Evolutionary conservation across 176 grass and related monocot species (phyloP), one percentile per base, ranked within the genome.

Genomic region (Avena insularis): DNA sequence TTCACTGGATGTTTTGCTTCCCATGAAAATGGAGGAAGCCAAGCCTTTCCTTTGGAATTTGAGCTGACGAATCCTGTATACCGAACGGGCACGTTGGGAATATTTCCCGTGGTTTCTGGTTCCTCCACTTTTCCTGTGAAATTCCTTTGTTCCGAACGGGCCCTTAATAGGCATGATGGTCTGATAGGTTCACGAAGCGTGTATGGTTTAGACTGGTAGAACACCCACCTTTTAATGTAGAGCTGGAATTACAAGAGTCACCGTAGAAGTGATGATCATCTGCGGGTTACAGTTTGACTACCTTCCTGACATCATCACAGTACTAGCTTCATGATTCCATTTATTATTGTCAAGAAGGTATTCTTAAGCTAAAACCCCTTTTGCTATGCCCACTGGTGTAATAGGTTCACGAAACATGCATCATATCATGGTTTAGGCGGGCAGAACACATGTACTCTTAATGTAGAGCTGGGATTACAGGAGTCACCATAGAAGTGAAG

Each of bases 101-200:
- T 40, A 40, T 40, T 40, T 40, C 5, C 6, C 38, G 38, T 40
- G 38, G 38, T 40, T 40, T 40, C 38, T 6, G 38, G 38, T 40
- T 40, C 38, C 38, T 40, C 38, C 38, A 40, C 38, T 40, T 40
- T 40, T 40, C 38, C 38, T 40, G 5, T 40, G 38, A 40, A 40
- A 40, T 6, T 40, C 1, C 38, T 40, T 40, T 40, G 38, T 40
- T 6, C 0, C 38, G 38, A 40, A 40, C 38, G 38, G 5, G 6
- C 38, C 38, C 5, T 40, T 29, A 43, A 81, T 25, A 80, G 60
- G 48, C 9, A 43, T 23, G 20, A 19, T 85, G 36, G 7, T 71
- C 19, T 50, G 31, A 46, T 67, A 75, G 29, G 8, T 71, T 80
- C 75, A 64, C n/a, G 19, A 78, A 70, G 6, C 74, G 48, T 71